Conservation (phyloP, 306 rosid genomes). For the Arachis hypogaea region DNA sequence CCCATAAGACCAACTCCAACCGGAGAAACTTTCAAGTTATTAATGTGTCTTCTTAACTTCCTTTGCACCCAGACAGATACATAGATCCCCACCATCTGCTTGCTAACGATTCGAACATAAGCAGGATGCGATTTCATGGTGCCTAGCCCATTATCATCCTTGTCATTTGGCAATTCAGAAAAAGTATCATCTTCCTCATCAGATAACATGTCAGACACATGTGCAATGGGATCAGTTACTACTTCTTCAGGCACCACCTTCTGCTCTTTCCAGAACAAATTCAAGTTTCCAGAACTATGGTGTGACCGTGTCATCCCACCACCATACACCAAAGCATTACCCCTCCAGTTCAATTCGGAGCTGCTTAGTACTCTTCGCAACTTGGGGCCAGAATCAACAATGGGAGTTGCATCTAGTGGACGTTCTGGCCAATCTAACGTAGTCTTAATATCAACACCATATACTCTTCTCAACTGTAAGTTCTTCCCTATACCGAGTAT, state of each 20-base stretch:
- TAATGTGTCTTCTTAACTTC: conserved; percentile 77
- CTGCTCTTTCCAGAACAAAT: conserved; percentile 52
- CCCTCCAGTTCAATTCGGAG: conserved; percentile 56
- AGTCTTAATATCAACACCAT: conserved; percentile 60
- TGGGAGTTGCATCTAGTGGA: conserved; percentile 66
- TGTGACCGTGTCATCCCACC: conserved; percentile 56
- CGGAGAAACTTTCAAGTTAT: conserved; percentile 83
- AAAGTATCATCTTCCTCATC: conserved; percentile 69
- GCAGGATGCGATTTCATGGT: conserved; percentile 43
- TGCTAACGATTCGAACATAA: conserved; percentile 80
- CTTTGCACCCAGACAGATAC: conserved; percentile 92
- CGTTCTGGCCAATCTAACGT: conserved; percentile 86
- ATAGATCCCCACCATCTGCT: conserved; percentile 97
- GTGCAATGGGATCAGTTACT: conserved; percentile 50
- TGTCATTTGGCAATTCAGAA: conserved; percentile 46
- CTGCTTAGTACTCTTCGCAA: conserved; percentile 70
- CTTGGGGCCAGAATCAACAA: conserved; percentile 53
- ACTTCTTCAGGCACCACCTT: conserved; percentile 40
- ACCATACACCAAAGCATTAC: conserved; percentile 43
- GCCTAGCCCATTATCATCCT: conserved; percentile 28
- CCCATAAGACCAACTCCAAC: conserved; percentile 99
- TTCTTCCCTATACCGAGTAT: conserved; percentile 44
- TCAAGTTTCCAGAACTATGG: conserved; percentile 68
- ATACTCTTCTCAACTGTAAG: conserved; percentile 52
- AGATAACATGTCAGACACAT: conserved; percentile 44